Conservation (phyloP, 2,329 filamentous ascomycete species). For the Penicillium griseofulvum region DNA sequence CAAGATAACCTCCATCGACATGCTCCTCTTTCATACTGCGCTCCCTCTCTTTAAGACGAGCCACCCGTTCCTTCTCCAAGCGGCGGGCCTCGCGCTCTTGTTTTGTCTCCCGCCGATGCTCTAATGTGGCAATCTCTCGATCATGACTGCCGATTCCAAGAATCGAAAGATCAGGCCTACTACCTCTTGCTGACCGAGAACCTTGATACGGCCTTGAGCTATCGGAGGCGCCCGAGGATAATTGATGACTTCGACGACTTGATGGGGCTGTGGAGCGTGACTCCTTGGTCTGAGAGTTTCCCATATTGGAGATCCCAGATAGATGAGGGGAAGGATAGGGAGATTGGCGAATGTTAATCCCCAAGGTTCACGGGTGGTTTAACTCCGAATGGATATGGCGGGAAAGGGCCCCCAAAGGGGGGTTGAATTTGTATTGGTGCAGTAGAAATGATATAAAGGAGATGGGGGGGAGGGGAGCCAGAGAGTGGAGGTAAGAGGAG, state of each 20-base stretch:
- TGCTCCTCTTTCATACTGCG: conserved; percentile 87
- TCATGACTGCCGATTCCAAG: conserved; percentile 54
- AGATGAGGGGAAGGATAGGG: background rate
- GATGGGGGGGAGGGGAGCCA: background rate
- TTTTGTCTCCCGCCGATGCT: conserved; percentile 76
- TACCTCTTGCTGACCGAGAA: conserved; percentile 51
- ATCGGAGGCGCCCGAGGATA: conserved; percentile 30
- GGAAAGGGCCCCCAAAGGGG: conserved; percentile 15
- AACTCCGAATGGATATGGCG: conserved; percentile 10
- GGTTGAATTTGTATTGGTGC: background rate
- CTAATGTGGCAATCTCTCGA: conserved; percentile 50
- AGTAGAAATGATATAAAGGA: background rate
- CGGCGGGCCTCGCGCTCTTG: conserved; percentile 86
- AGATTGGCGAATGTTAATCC: background rate
- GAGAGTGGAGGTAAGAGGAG: conserved; percentile 11
- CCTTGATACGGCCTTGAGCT: conserved; percentile 34
- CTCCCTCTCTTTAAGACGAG: conserved; percentile 79
- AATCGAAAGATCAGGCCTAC: conserved; percentile 59
- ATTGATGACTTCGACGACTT: conserved; percentile 32
- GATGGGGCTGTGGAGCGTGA: conserved; percentile 34
- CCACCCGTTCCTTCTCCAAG: conserved; percentile 74
- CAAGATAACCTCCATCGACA: conserved; percentile 90
- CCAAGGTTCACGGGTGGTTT: conserved; percentile 7
- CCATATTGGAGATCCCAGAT: conserved; percentile 33
- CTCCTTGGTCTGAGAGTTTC: conserved; percentile 50